These are phyloP conservation scores for Magnolia kwangsiensis DNA, from an alignment of 164 flowering plant species.

Conservation along the genomic window DNA sequence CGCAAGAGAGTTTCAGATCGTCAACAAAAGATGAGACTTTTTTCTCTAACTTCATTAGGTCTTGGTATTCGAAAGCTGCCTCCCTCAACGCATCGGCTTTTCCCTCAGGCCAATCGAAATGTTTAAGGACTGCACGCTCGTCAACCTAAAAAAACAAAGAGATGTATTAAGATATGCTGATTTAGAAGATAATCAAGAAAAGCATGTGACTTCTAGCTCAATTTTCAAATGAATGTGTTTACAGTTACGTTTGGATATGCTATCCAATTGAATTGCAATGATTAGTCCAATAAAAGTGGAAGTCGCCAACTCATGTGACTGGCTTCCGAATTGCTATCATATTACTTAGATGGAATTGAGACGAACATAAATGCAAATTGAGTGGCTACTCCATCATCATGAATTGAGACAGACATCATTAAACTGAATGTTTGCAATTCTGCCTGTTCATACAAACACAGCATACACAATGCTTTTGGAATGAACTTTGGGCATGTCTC, in stretches of 20 bases:
- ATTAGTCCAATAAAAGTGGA: neutral
- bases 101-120: slow-evolving; percentile 99
- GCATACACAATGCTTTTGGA: no score
- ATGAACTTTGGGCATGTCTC: no score
- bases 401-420: neutral
- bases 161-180: neutral
- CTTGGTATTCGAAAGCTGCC: slow-evolving; percentile 94
- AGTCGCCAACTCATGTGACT: neutral
- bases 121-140: slow-evolving; percentile 96
- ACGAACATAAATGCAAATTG: no score
- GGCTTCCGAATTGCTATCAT: neutral
- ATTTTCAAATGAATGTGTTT: neutral
- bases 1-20: slow-evolving; percentile 82
- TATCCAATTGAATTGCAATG: neutral
- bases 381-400: neutral
- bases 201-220: neutral
- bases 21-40: slow-evolving; percentile 66
- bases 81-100: slow-evolving; percentile 98
- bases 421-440: neutral
- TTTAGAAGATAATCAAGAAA: neutral
- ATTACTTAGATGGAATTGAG: no score
- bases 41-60: slow-evolving; percentile 74
- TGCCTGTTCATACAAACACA: neutral
- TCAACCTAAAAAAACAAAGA: slow-evolving; percentile 55
- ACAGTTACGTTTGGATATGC: neutral